Base-by-base conservation (phyloP, 768 basidiomycete genomes). In the Lactifluus piperatus region DNA sequence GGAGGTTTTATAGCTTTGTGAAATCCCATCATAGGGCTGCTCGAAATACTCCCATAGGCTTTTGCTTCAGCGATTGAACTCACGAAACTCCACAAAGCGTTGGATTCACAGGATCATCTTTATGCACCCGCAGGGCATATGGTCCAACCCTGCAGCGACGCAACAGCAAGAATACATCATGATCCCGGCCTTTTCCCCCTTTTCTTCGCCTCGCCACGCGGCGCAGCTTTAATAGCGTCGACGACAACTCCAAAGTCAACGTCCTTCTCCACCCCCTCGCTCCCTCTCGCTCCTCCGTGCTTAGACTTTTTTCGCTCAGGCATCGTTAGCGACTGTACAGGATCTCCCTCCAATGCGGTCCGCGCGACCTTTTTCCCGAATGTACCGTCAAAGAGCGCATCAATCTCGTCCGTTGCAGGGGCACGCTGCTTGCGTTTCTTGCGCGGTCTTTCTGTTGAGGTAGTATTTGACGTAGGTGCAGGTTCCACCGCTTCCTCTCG, bases 371-470 rank as follows among this genome's bases (percentile, higher is more conserved):
- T 84, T 65, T 78, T 82, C 20, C 84, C 84, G 20, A 85, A 67
- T 22, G 73, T 74, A 45, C 74, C 68, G 41, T 81, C 76, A 68
- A 93, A 93, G 11, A 91, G 72, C 4, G 73, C 79, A 57, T 92
- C 91, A 53, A 93, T 92, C 68, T 88, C 89, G 64, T 91, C 83
- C 47, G 74, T 78, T 6, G 71, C 79, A 7, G 71, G 62, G 24
- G 51, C 68, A 65, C 78, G 74, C 46, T 79, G 79, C 70, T 83
- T 84, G 24, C 76, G 72, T 66, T 78, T 79, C 64, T 69, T 70
- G 41, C 62, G 65, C 43, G 22, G 49, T 39, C 56, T 58, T 26
- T 37, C 29, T 30, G 55, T 20, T 6, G 47, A 47, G 10, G 41
- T 18, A 18, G 18, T 4, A 43, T 24, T 1, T 22, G 43, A 44